Evolutionary conservation across 108 stramenopile genomes (phyloP), one percentile per base, ranked within the genome.

Genomic region (Aureococcus anophagefferens): DNA sequence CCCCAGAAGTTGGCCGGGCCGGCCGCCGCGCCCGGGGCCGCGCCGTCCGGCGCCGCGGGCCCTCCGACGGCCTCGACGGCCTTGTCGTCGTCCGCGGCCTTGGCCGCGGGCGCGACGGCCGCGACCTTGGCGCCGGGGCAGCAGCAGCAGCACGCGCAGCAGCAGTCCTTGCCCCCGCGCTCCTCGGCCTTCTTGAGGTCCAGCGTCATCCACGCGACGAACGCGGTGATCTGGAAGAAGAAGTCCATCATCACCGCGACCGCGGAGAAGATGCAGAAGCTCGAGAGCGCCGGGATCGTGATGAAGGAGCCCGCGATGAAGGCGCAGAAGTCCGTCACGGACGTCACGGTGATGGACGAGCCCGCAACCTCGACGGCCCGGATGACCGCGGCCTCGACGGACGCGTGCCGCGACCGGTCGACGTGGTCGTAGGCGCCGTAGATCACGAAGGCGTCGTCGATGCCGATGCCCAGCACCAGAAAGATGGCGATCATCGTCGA

Each of bases 241-340:
- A 88, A 92, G 29, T 90, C 72, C 67, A 90, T 89, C 67, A 89
- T 77, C 64, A 92, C 89, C 15, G 73, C 70, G 46, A 84, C 76
- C 63, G 85, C 76, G 14, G 89, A 89, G 73, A 79, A 92, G 36
- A 87, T 82, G 82, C 89, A 89, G 72, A 92, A 92, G 67, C 81
- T 85, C 18, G 81, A 77, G 44, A 92, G 74, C 5, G 89, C 89
- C 0, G 91, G 91, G 30, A 92, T 72, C 32, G 71, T 72, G 1
- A 86, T 86, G 1, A 82, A 65, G 30, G 85, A 65, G 30, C 89
- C 89, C 51, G 90, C 88, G 29, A 83, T 84, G 81, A 92, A 92
- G 4, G 89, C 91, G 3, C 86, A 85, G 15, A 89, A 73, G 74
- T 92, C 89, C 11, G 89, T 92, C 30, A 85, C 32, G 28, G 86